Percentiles rank a stretch among this genome's conserved stretches.
Evolutionary conservation across 1,284 basidiomycete genomes (phyloP).

Genomic region (Rhodotorula sp.): DNA sequence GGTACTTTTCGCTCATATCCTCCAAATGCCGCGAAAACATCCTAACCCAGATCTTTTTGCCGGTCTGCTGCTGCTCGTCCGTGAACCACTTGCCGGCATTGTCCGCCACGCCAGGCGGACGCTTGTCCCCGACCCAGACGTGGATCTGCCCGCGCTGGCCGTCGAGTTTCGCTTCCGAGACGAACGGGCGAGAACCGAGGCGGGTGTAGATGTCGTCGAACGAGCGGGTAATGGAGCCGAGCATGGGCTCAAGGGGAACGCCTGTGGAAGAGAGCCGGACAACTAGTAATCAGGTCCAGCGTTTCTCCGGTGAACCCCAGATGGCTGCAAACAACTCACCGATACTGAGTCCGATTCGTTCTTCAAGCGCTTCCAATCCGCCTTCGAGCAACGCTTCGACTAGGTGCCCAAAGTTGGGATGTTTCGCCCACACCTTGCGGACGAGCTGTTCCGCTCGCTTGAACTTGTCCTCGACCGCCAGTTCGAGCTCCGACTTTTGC

Average conservation of each 20-base stretch:
- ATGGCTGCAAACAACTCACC: constrained; percentile 7
- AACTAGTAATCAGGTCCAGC: background rate
- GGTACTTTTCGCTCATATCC: constrained; percentile 62
- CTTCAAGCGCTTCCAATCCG: constrained; percentile 41
- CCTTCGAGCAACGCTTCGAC: constrained; percentile 57
- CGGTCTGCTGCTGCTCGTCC: constrained; percentile 9
- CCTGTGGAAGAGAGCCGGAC: constrained; percentile 38
- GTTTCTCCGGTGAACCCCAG: too few species aligned
- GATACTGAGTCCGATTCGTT: constrained; percentile 52
- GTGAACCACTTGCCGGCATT: constrained; percentile 14
- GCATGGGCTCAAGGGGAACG: constrained; percentile 55
- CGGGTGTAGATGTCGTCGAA: constrained; percentile 76
- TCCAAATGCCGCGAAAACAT: constrained; percentile 88
- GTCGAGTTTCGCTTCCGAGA: constrained; percentile 79
- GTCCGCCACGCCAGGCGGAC: constrained; percentile 16
- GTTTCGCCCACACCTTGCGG: constrained; percentile 75
- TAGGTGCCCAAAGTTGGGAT: constrained; percentile 83
- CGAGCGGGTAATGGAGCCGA: constrained; percentile 65
- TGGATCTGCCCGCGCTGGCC: constrained; percentile 86
- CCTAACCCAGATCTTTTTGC: constrained; percentile 56
- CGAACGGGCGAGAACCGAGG: constrained; percentile 63
- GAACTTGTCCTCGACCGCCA: constrained; percentile 46
- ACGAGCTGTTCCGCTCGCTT: constrained; percentile 54
- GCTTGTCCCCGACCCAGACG: constrained; percentile 47
- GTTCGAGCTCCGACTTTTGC: constrained; percentile 43